phyloP scores from a whole-genome alignment of 768 basidiomycete genomes.

The Leccinellum rugosiceps region DNA sequence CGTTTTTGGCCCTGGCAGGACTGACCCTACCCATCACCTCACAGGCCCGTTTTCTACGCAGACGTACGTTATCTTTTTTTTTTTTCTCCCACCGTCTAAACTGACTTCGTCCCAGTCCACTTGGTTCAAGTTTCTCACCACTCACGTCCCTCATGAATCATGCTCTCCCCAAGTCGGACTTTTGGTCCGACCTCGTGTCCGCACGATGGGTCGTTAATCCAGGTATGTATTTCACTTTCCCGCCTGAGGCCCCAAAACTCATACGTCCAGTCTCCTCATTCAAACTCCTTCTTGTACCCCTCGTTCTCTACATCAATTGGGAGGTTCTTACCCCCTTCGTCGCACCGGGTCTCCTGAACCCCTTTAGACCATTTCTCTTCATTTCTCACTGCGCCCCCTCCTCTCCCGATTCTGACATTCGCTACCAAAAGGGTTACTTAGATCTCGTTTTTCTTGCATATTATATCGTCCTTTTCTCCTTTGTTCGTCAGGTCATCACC shows the following conservation, averaged over 20 bases:
- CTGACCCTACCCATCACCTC: not conserved
- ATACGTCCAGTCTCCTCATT: constrained; percentile 52
- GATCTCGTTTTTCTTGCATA: constrained; percentile 82
- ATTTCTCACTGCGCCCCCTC: constrained; percentile 61
- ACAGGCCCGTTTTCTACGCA: not conserved
- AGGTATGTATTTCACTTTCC: constrained; percentile 44
- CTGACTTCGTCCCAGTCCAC: not conserved
- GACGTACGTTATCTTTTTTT: not conserved
- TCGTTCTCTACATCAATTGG: constrained; percentile 67
- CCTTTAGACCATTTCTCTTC: constrained; percentile 68
- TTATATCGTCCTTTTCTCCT: constrained; percentile 86
- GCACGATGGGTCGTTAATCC: constrained; percentile 75
- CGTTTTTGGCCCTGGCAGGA: not conserved
- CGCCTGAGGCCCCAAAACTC: not conserved
- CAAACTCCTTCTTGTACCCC: constrained; percentile 58
- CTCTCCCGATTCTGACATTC: constrained; percentile 51
- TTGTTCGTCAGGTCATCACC: constrained; percentile 74
- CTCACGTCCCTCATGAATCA: constrained; percentile 22
- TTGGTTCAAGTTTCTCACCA: not conserved
- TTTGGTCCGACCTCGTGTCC: constrained; percentile 51
- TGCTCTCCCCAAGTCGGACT: not conserved
- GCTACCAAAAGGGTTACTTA: constrained; percentile 67
- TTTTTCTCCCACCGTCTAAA: not conserved
- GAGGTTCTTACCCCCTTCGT: constrained; percentile 48
- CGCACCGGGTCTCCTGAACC: constrained; percentile 55